Percentiles rank a stretch among this genome's conserved stretches.
phyloP scores from a whole-genome alignment of 2,329 filamentous ascomycete species.

The Cladosporium colombiae region DNA sequence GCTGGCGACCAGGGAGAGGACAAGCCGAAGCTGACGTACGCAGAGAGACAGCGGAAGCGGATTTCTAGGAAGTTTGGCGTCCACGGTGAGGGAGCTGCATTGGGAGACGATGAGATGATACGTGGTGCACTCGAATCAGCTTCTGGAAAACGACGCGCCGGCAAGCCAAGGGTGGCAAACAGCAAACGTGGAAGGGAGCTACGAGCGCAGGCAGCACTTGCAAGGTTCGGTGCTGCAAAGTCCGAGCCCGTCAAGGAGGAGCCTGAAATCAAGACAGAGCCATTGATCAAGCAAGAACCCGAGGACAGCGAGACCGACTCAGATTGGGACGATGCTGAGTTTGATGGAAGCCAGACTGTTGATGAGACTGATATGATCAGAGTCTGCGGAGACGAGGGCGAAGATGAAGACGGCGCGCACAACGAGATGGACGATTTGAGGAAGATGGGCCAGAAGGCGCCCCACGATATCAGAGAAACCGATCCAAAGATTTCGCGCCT shows the following conservation, averaged over 20 bases:
- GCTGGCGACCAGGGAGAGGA: conserved; percentile 43
- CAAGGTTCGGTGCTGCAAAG: conserved; percentile 62
- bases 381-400: conserved; percentile 71
- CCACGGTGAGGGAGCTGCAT: conserved; percentile 70
- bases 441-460: conserved; percentile 39
- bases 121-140: conserved; percentile 66
- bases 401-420: conserved; percentile 54
- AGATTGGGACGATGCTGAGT: conserved; percentile 47
- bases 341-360: conserved; percentile 63
- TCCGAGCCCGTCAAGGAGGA: conserved; percentile 41
- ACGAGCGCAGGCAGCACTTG: conserved; percentile 73
- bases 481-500: neutral
- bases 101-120: conserved; percentile 68
- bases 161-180: conserved; percentile 71
- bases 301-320: conserved; percentile 59
- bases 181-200: conserved; percentile 75
- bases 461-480: neutral
- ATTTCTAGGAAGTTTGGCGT: conserved; percentile 80
- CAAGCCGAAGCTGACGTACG: conserved; percentile 60
- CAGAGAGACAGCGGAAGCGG: conserved; percentile 70
- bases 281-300: conserved; percentile 66
- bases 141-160: conserved; percentile 57
- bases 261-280: conserved; percentile 32
- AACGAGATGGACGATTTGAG: conserved; percentile 70
- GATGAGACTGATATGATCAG: conserved; percentile 67